Percentiles rank a stretch among this genome's conserved stretches.
Conservation (phyloP, 257 asterid species). For the Cruciata laevipes region DNA sequence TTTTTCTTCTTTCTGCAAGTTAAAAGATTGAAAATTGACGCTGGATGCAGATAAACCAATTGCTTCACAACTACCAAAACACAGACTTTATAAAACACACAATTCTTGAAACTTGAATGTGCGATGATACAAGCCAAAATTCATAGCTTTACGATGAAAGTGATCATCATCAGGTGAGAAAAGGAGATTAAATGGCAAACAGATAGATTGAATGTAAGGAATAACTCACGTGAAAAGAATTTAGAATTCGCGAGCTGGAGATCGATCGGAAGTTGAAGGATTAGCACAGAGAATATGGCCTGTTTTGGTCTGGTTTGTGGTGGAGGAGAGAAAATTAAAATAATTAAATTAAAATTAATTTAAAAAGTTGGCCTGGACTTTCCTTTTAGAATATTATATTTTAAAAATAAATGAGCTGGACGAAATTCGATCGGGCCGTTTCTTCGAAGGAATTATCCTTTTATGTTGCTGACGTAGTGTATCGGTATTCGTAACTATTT, state of each 20-base stretch:
- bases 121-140: neutral
- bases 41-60: slow-evolving; percentile 3
- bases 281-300: neutral
- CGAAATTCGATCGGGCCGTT: neutral
- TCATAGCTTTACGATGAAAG: neutral
- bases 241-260: neutral
- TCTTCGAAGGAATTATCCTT: neutral
- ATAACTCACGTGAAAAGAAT: slow-evolving; percentile 6
- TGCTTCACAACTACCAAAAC: neutral
- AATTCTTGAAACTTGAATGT: neutral
- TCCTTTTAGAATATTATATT: neutral
- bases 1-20: neutral
- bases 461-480: slow-evolving; percentile 3
- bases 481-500: no score
- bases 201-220: neutral
- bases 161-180: neutral
- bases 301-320: slow-evolving; percentile 2
- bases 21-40: neutral
- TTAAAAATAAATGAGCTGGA: slow-evolving; percentile 7
- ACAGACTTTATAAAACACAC: neutral
- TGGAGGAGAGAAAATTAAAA: neutral
- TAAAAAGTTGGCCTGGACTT: neutral
- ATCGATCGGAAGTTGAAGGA: slow-evolving; percentile 4
- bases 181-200: neutral
- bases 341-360: neutral